These are phyloP conservation scores for Candida nonsorbophila DNA, from an alignment of 805 yeast genomes.

Conservation along the genomic window DNA sequence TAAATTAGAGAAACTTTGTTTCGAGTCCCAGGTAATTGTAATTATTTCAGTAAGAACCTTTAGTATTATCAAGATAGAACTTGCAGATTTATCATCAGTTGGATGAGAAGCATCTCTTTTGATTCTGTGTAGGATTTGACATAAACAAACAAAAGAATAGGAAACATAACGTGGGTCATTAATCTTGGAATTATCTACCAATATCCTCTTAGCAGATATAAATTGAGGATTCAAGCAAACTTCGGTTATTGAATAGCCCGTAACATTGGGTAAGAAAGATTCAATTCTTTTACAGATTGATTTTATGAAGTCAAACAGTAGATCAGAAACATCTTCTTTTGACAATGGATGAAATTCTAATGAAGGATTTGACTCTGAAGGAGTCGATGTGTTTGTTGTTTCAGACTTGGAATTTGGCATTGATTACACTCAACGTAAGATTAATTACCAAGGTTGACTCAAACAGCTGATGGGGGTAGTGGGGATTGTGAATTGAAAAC, in stretches of 20 bases:
- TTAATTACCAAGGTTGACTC: too few relatives aligned
- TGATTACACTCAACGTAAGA: too few relatives aligned
- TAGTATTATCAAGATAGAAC: slow-evolving; percentile 26
- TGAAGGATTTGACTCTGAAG: too few relatives aligned
- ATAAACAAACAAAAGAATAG: slow-evolving; percentile 16
- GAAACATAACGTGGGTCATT: slow-evolving; percentile 13
- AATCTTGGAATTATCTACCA: slow-evolving; percentile 12
- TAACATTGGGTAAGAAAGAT: slow-evolving; percentile 30
- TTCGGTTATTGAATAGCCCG: slow-evolving; percentile 34
- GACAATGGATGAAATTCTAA: too few relatives aligned
- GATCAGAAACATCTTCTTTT: slow-evolving; percentile 5
- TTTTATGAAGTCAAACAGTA: slow-evolving; percentile 13
- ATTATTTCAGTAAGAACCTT: slow-evolving; percentile 25
- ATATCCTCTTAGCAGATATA: slow-evolving; percentile 22
- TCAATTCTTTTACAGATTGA: slow-evolving; percentile 23
- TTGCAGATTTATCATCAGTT: slow-evolving; percentile 23
- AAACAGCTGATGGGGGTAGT: too few relatives aligned
- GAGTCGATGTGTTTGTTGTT: too few relatives aligned
- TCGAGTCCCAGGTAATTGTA: slow-evolving; percentile 23
- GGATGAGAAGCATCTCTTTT: slow-evolving; percentile 18
- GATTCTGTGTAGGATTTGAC: slow-evolving; percentile 17
- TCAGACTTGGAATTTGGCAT: too few relatives aligned
- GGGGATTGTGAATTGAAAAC: too few relatives aligned
- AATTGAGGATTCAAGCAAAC: slow-evolving; percentile 39
- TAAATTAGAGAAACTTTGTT: slow-evolving; percentile 5